Base-by-base conservation (phyloP, 495 filamentous ascomycete species). In the Podospora pseudopauciseta region DNA sequence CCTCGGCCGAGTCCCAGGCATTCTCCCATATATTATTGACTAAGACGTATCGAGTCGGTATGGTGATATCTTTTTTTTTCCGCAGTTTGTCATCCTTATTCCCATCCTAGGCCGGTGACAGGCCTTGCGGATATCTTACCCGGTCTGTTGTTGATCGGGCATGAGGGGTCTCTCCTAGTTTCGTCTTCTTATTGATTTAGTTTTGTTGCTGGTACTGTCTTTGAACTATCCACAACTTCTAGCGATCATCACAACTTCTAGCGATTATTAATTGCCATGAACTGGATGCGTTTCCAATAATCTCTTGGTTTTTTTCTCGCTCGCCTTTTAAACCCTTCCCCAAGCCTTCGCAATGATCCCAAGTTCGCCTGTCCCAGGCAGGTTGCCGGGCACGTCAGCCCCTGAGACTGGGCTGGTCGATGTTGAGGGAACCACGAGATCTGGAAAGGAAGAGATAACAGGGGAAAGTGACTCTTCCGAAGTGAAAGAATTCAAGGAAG, bases 401-500 rank as follows among this genome's bases (percentile, higher is more conserved):
- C 39, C 57, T 49, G 27, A 70, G 3, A 13, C 26, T 26, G 4
- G 20, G 15, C 7, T 20, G 11, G 59, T 13, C 23, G 53, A n/a
- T 15, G 23, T 32, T 6, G n/a, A 56, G 3, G 28, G 53, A 59
- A 64, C 71, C 49, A 70, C 70, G 49, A 61, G 60, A n/a, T n/a
- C 26, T 13, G 67, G 63, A 7, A 66, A 63, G 23, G 70, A 73
- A 1, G 72, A 68, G 16, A 73, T 65, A 13, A 70, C 69, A 55
- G 60, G 61, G 0, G 72, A 76, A 0, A 73, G 71, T 28, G 73
- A 74, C 18, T 73, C 72, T 11, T 64, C 67, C 11, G 62, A 60
- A 20, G 70, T 72, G 55, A 66, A 65, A 3, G 79, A 81, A 54
- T 80, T 82, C 67, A 77, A 77, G 20, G 81, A 83, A 64, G 81